phyloP scores from a whole-genome alignment of 1,284 basidiomycete species.

The Marasmius tenuissimus region DNA sequence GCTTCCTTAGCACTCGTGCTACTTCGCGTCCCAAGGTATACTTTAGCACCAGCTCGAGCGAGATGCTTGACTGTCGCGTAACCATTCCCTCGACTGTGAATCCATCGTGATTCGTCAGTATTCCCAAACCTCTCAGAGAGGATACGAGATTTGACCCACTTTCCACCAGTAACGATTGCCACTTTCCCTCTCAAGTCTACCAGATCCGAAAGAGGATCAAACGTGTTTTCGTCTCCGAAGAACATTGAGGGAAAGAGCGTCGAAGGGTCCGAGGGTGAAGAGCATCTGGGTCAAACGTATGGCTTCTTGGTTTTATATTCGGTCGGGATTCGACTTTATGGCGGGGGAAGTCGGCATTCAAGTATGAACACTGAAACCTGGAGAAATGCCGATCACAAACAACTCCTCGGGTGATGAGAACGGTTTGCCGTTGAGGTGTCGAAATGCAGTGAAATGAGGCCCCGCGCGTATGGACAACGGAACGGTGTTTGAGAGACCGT shows the following conservation, averaged over 20 bases:
- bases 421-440: no score
- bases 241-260: background rate
- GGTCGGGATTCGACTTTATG: background rate
- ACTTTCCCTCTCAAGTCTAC: constrained; percentile 34
- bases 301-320: background rate
- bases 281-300: background rate
- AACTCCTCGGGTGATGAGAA: no score
- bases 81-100: constrained; percentile 39
- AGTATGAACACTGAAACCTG: no score
- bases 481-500: no score
- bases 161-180: constrained; percentile 42
- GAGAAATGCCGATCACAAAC: no score
- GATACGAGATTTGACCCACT: constrained; percentile 25
- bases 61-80: constrained; percentile 43
- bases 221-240: constrained; percentile 5
- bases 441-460: no score
- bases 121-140: background rate
- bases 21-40: constrained; percentile 44
- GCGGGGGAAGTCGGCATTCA: no score
- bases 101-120: background rate
- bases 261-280: background rate
- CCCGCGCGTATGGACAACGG: no score
- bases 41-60: constrained; percentile 42
- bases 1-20: constrained; percentile 36
- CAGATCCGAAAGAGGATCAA: constrained; percentile 24